Conservation (phyloP, 148 eudicot species). For the Bassia scoparia region DNA sequence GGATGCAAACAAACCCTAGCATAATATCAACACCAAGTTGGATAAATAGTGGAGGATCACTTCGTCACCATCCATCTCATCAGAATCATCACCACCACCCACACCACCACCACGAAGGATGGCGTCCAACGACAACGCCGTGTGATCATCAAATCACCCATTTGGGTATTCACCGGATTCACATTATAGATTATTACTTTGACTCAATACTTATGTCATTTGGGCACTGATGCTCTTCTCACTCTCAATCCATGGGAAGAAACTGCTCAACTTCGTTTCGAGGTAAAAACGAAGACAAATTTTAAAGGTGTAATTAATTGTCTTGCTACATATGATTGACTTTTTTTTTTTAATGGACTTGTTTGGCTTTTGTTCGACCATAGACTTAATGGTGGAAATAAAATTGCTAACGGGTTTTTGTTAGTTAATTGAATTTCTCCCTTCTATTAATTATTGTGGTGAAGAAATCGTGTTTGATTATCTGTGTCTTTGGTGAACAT, state of each 20-base stretch:
- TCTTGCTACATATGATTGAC: slow-evolving; percentile 18
- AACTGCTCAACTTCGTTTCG: slow-evolving; percentile 22
- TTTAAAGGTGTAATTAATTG: neutral
- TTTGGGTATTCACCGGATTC: slow-evolving; percentile 47
- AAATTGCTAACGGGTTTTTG: slow-evolving; percentile 4
- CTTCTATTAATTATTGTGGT: too few species aligned
- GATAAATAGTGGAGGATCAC: slow-evolving; percentile 29
- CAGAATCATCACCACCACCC: slow-evolving; percentile 2
- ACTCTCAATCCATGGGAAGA: slow-evolving; percentile 28
- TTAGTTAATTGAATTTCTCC: too few species aligned
- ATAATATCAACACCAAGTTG: slow-evolving; percentile 21
- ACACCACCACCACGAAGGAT: slow-evolving; percentile 3
- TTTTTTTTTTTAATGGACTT: slow-evolving; percentile 21
- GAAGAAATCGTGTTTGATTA: too few species aligned
- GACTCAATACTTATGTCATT: slow-evolving; percentile 37
- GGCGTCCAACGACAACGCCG: slow-evolving; percentile 4
- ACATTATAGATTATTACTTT: slow-evolving; percentile 51
- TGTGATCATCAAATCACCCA: slow-evolving; percentile 16
- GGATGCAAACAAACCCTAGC: slow-evolving; percentile 1
- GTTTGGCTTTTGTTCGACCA: slow-evolving; percentile 19
- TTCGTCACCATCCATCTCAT: slow-evolving; percentile 26
- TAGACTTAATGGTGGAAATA: slow-evolving; percentile 19
- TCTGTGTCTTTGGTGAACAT: too few species aligned
- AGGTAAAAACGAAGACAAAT: slow-evolving; percentile 21
- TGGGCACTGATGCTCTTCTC: slow-evolving; percentile 35